Evolutionary conservation across 495 filamentous ascomycete species (phyloP).

Genomic region (Cercophora newfieldiana): DNA sequence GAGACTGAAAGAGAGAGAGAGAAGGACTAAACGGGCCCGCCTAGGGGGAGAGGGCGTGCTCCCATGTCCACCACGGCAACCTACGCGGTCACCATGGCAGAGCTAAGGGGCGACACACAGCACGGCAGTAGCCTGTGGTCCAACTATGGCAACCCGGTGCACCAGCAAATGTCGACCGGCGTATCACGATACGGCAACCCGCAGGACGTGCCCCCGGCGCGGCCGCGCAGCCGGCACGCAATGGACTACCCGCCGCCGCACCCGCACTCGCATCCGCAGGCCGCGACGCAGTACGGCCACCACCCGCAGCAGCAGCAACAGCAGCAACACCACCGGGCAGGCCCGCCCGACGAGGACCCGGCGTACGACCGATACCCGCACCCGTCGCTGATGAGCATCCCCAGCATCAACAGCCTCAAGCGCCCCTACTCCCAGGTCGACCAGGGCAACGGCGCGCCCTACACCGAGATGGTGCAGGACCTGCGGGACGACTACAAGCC

Average conservation of each 20-base stretch:
- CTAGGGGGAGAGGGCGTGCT: slow-evolving; percentile 40
- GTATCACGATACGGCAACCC: slow-evolving; percentile 30
- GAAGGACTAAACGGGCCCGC: slow-evolving; percentile 19
- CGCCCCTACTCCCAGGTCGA: slow-evolving; percentile 47
- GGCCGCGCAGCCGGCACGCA: slow-evolving; percentile 43
- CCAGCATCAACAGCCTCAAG: slow-evolving; percentile 57
- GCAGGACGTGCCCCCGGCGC: slow-evolving; percentile 36
- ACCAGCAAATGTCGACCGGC: slow-evolving; percentile 46
- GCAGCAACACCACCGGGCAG: slow-evolving; percentile 46
- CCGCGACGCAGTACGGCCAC: slow-evolving; percentile 42
- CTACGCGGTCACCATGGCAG: slow-evolving; percentile 56
- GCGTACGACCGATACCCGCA: slow-evolving; percentile 50
- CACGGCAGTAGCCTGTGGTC: slow-evolving; percentile 53
- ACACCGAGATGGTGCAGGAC: slow-evolving; percentile 56
- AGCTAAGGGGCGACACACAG: slow-evolving; percentile 53
- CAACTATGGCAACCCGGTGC: slow-evolving; percentile 50
- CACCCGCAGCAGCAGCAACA: slow-evolving; percentile 29
- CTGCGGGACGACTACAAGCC: slow-evolving; percentile 56
- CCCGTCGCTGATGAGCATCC: slow-evolving; percentile 49
- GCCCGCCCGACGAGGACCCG: slow-evolving; percentile 40
- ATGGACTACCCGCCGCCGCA: slow-evolving; percentile 33
- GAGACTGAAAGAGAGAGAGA: slow-evolving; percentile 14
- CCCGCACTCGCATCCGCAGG: background rate
- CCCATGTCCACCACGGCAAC: slow-evolving; percentile 56
- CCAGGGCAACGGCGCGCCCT: slow-evolving; percentile 38